phyloP scores from a whole-genome alignment of 306 rosid species.

The Ammopiptanthus mongolicus region DNA sequence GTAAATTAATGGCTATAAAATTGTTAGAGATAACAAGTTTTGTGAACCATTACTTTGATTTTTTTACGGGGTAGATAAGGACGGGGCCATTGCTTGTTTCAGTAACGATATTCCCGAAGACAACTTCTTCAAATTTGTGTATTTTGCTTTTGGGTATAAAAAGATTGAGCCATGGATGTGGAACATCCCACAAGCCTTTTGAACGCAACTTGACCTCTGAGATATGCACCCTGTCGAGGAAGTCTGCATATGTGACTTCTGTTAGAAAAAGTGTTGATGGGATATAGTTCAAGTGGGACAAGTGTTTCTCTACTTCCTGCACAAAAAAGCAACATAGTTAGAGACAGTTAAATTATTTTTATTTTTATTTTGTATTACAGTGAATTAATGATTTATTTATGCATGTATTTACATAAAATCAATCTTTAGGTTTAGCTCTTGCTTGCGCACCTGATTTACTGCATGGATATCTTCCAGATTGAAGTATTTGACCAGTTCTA shows the following conservation, averaged over 20 bases:
- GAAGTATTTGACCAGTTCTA: conserved; percentile 86
- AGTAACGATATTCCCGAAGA: conserved; percentile 77
- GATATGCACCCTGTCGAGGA: conserved; percentile 86
- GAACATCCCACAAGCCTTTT: conserved; percentile 92
- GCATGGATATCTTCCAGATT: conserved; percentile 30
- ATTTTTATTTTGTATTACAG: neutral
- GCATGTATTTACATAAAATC: neutral
- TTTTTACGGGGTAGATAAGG: conserved; percentile 87
- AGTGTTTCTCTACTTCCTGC: conserved; percentile 62
- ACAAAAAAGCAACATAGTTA: conserved; percentile 2
- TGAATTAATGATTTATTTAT: neutral
- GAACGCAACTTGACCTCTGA: conserved; percentile 84
- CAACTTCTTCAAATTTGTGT: conserved; percentile 61
- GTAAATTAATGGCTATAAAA: neutral
- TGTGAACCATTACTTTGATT: conserved; percentile 53
- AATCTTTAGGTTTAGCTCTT: conserved; percentile 9
- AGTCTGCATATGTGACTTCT: conserved; percentile 68
- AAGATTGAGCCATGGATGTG: conserved; percentile 99
- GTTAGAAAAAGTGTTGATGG: conserved; percentile 75
- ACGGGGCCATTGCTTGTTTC: conserved; percentile 61
- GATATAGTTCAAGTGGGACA: conserved; percentile 53
- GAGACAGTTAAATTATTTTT: neutral
- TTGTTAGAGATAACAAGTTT: neutral
- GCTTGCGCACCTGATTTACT: conserved; percentile 51
- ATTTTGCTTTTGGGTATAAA: conserved; percentile 82